phyloP scores from a whole-genome alignment of 192 early-diverging fungal species.

The Funneliformis mosseae region DNA sequence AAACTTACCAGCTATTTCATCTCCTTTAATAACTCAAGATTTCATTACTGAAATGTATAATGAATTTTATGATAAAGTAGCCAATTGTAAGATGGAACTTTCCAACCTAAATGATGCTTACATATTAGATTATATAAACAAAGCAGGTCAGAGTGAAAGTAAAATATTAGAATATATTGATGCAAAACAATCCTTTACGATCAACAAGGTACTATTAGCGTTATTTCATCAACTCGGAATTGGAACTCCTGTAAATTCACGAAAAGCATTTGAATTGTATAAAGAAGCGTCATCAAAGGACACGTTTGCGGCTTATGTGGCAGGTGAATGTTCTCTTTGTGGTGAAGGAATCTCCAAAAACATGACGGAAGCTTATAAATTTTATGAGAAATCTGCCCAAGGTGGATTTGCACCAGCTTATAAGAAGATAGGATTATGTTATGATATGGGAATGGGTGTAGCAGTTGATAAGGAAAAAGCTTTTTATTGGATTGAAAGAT shows the following conservation, averaged over 20 bases:
- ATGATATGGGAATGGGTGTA: conserved; percentile 61
- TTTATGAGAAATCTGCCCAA: conserved; percentile 57
- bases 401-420: conserved; percentile 58
- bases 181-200: not conserved
- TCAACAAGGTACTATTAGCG: not conserved
- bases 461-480: conserved; percentile 48
- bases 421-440: conserved; percentile 62
- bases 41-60: not conserved
- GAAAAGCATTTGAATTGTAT: not conserved
- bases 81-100: not conserved
- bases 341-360: conserved; percentile 70
- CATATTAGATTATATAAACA: not conserved
- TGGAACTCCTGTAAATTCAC: not conserved
- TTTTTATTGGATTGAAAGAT: conserved; percentile 63
- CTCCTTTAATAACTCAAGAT: not conserved
- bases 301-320: not conserved
- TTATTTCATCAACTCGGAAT: not conserved
- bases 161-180: not conserved
- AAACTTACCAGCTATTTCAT: no score
- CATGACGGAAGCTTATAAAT: conserved; percentile 61
- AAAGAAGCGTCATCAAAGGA: not conserved
- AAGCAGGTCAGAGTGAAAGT: not conserved
- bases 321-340: conserved; percentile 47
- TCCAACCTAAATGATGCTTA: not conserved
- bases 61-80: not conserved